Evolutionary conservation across 129 eudicot species (phyloP).

Genomic region (Dittrichia graveolens): DNA sequence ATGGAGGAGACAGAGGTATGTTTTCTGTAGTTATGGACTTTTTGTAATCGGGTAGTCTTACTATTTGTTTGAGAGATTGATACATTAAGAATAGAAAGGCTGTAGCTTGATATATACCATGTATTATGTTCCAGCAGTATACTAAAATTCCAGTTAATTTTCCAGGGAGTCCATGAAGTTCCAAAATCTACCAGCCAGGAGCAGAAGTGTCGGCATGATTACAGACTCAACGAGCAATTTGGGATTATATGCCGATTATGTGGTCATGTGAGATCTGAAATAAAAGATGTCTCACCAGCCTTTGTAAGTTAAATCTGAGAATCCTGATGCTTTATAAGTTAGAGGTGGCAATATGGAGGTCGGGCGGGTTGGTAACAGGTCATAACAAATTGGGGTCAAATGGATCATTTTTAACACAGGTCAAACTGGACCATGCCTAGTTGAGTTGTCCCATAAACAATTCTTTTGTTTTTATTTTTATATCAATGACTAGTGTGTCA

Average conservation of each 20-base stretch:
- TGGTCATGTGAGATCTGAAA: slow-evolving; percentile 82
- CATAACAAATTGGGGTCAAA: background rate
- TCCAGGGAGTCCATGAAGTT: slow-evolving; percentile 52
- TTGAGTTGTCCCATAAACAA: background rate
- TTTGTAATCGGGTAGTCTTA: too few relatives aligned
- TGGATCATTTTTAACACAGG: background rate
- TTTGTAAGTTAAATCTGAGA: slow-evolving; percentile 60
- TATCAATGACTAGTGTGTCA: background rate
- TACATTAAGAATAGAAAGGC: background rate
- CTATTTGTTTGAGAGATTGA: background rate
- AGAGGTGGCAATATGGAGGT: slow-evolving; percentile 4
- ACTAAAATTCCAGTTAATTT: slow-evolving; percentile 14
- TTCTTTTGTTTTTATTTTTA: background rate
- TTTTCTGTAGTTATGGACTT: background rate
- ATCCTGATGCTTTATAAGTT: slow-evolving; percentile 9
- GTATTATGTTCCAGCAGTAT: background rate
- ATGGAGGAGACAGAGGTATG: slow-evolving; percentile 73
- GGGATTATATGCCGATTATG: slow-evolving; percentile 78
- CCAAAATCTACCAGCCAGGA: slow-evolving; percentile 36
- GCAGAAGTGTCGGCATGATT: slow-evolving; percentile 67
- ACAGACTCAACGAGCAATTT: slow-evolving; percentile 77
- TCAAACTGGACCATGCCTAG: background rate
- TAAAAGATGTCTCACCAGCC: slow-evolving; percentile 77
- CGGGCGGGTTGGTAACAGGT: slow-evolving; percentile 6
- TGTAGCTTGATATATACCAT: background rate